Evolutionary conservation across 805 yeast species (phyloP).

Genomic region (Kuraishia ogatae): DNA sequence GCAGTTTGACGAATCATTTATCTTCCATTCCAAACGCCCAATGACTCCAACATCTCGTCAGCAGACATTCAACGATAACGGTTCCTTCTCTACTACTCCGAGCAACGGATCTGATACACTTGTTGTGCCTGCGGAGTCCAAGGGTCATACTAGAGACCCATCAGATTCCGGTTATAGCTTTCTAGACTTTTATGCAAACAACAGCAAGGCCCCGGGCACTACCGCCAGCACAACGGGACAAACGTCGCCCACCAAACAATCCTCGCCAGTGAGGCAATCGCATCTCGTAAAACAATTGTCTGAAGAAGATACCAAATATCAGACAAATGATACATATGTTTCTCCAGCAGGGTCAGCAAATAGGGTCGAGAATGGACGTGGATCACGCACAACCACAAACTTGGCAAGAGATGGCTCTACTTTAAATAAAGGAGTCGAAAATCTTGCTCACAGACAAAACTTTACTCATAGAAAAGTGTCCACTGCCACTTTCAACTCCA

Average conservation of each 20-base stretch:
- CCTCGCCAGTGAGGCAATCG: neutral
- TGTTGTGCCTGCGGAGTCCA: neutral
- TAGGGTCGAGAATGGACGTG: neutral
- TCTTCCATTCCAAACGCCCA: neutral
- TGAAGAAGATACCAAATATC: neutral
- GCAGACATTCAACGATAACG: neutral
- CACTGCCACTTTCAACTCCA: neutral
- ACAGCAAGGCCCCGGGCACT: neutral
- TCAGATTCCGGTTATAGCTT: constrained; percentile 6
- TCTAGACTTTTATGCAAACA: constrained; percentile 6
- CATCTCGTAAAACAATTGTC: neutral
- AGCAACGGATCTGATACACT: neutral
- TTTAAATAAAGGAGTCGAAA: neutral
- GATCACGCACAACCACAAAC: neutral
- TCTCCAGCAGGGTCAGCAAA: neutral
- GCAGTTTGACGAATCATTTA: neutral
- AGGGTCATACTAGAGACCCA: neutral
- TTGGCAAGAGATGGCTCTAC: neutral
- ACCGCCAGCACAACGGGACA: neutral
- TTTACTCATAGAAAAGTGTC: neutral
- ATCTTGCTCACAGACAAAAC: neutral
- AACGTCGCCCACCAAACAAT: neutral
- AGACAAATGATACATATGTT: no score
- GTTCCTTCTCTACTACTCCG: neutral
- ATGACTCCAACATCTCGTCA: neutral